Conservation (phyloP, 2,329 filamentous ascomycete genomes). For the Didymella keratinophila region DNA sequence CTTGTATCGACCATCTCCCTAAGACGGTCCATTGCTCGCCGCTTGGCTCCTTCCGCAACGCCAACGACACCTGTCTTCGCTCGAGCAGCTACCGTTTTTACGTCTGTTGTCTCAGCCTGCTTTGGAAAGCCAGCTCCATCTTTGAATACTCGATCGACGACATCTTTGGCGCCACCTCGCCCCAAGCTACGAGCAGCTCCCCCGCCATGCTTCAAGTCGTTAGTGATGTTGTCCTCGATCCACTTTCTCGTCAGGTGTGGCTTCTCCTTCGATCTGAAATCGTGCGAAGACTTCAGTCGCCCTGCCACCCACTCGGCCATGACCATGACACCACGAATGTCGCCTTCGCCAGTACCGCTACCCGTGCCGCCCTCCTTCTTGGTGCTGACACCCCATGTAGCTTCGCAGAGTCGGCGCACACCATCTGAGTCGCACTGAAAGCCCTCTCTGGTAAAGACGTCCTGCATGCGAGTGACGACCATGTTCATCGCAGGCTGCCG, state of each 20-base stretch:
- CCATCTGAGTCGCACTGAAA: constrained; percentile 90
- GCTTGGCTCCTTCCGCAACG: constrained; percentile 76
- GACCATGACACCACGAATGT: constrained; percentile 84
- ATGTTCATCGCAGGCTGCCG: constrained; percentile 88
- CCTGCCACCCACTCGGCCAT: constrained; percentile 87
- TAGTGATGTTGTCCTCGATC: constrained; percentile 76
- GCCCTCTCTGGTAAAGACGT: constrained; percentile 86
- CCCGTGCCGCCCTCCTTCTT: constrained; percentile 70
- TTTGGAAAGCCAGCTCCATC: constrained; percentile 81
- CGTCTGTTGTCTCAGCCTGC: constrained; percentile 57
- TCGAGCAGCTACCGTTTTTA: constrained; percentile 63
- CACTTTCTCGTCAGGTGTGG: constrained; percentile 73
- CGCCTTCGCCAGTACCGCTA: constrained; percentile 71
- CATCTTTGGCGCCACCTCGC: constrained; percentile 75
- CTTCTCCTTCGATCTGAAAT: constrained; percentile 47
- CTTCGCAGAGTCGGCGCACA: constrained; percentile 82
- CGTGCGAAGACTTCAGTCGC: constrained; percentile 63
- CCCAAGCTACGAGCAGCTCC: constrained; percentile 75
- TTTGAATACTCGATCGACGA: constrained; percentile 79
- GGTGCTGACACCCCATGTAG: constrained; percentile 79
- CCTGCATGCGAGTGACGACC: constrained; percentile 80
- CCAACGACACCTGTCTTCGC: constrained; percentile 60
- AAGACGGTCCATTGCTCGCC: constrained; percentile 74
- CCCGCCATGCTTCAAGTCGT: constrained; percentile 73
- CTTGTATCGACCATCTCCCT: constrained; percentile 80